Evolutionary conservation across 805 yeast genomes (phyloP), one percentile per base, ranked within the genome.

Genomic region (Saccharomycopsis javanensis): DNA sequence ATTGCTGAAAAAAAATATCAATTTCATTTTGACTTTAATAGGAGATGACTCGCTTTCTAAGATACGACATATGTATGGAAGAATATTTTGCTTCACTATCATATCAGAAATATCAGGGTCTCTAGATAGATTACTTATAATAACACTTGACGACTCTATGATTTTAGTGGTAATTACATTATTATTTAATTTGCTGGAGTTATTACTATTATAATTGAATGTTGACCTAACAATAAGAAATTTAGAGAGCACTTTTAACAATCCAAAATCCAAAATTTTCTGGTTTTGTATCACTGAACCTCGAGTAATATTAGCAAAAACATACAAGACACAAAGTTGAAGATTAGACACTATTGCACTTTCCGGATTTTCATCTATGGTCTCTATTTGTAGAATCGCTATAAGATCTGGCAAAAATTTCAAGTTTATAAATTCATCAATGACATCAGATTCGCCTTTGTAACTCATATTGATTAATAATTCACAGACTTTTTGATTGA

Each of bases 271-370:
- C 13, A 59, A 52, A 30, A 59, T 57, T 10, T 23, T 45, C 30
- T 15, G 23, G 25, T 53, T 57, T 46, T 59, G 61, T 16, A 54
- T 55, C 8, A 25, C 51, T 2, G 57, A 28, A 28, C 59, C 61
- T 53, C 61, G 18, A 16, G 60, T 45, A 30, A 59, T 53, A 46
- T 59, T 59, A 3, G 61, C 61, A 13, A 56, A 30, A 13, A 54
- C 48, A 54, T 53, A 59, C 11, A 56, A 45, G 8, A 54, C 61
- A 38, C 57, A 59, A 10, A 59, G 55, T 25, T 59, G 59, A 15
- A 59, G 50, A 11, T 59, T 28, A 3, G 23, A 13, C 13, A 55
- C 25, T 4, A 27, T 34, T 20, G 52, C 53, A 2, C 58, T 55
- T n/a, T 54, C 58, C 33, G 54, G 57, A 8, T 33, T 18, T 5